phyloP scores from a whole-genome alignment of 306 rosid genomes.

The Sesbania bispinosa region DNA sequence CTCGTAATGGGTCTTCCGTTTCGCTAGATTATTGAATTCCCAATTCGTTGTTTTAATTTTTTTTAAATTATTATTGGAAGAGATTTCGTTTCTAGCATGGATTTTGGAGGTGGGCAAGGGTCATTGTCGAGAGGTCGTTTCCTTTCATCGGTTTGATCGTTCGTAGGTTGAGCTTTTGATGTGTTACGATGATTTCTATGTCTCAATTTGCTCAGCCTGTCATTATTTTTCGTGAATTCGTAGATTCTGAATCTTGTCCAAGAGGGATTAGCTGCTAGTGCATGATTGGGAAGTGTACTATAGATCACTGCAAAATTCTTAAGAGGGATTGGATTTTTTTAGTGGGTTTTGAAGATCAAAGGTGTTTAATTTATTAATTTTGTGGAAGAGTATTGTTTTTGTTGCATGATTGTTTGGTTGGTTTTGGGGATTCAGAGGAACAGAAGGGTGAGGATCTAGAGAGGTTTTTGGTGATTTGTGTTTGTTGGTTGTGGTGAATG shows the following conservation, averaged over 20 bases:
- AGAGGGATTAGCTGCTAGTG: conserved; percentile 22
- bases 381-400: conserved; percentile 26
- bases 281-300: neutral
- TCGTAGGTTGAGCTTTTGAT: conserved; percentile 23
- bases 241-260: conserved; percentile 23
- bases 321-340: conserved; percentile 15
- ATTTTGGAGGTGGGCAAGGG: conserved; percentile 31
- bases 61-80: conserved; percentile 8
- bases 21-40: conserved; percentile 27
- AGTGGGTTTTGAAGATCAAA: conserved; percentile 30
- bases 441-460: conserved; percentile 14
- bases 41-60: neutral
- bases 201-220: neutral
- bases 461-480: conserved; percentile 33
- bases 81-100: conserved; percentile 27
- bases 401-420: conserved; percentile 22
- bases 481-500: conserved; percentile 27
- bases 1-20: conserved; percentile 26
- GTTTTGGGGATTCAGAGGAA: conserved; percentile 18
- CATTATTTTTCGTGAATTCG: neutral
- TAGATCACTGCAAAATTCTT: conserved; percentile 8
- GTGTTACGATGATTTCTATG: conserved; percentile 22
- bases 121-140: conserved; percentile 16
- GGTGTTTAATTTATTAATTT: conserved; percentile 18
- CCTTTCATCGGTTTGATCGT: conserved; percentile 17